Evolutionary conservation across 2,329 filamentous ascomycete genomes (phyloP).

Genomic region (Lecanoromycetidae sp.): DNA sequence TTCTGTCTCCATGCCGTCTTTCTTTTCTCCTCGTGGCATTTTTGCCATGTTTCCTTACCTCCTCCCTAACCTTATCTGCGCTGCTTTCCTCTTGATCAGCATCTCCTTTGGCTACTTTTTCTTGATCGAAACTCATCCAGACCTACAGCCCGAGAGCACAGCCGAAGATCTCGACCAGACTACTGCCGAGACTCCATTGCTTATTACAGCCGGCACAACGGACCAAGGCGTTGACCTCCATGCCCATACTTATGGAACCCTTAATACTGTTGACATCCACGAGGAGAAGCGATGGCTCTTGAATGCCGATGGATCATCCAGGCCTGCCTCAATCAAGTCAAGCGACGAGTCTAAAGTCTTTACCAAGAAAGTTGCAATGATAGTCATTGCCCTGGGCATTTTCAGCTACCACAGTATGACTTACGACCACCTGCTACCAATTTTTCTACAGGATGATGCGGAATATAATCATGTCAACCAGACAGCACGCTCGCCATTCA

Average conservation of each 20-base stretch:
- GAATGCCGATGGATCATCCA: conserved; percentile 34
- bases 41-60: conserved; percentile 77
- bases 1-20: conserved; percentile 55
- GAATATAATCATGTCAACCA: conserved; percentile 29
- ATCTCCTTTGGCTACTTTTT: conserved; percentile 70
- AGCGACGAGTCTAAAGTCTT: conserved; percentile 39
- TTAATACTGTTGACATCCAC: conserved; percentile 45
- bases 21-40: conserved; percentile 55
- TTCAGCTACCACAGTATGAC: conserved; percentile 95
- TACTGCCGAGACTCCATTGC: conserved; percentile 57
- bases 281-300: conserved; percentile 43
- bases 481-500: conserved; percentile 37
- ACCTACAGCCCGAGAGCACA: conserved; percentile 49
- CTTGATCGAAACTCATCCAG: conserved; percentile 79
- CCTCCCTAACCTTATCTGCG: conserved; percentile 78
- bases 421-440: conserved; percentile 81
- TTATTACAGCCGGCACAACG: conserved; percentile 63
- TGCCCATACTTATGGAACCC: conserved; percentile 68
- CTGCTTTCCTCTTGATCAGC: conserved; percentile 61
- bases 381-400: conserved; percentile 71
- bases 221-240: conserved; percentile 61
- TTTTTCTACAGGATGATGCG: conserved; percentile 75
- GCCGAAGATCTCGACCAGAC: conserved; percentile 30
- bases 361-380: conserved; percentile 55
- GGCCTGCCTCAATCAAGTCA: conserved; percentile 24